These are phyloP conservation scores for Chytriomyces sp. DNA, from an alignment of 192 early-diverging fungal species.

Conservation along the genomic window DNA sequence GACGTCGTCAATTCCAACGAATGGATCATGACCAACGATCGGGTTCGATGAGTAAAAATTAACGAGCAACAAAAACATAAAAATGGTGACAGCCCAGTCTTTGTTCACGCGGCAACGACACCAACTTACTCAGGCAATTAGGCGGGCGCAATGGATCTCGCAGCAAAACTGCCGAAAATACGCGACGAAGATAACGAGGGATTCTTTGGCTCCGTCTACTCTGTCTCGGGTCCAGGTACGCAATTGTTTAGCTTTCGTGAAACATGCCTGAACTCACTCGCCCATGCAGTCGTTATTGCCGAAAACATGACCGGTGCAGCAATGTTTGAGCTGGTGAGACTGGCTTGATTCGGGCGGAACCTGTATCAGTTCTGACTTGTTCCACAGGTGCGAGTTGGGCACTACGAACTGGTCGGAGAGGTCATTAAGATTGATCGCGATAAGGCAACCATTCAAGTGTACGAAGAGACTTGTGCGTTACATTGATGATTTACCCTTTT, in stretches of 20 bases:
- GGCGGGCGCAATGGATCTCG: conserved; percentile 85
- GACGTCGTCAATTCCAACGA: too few species aligned
- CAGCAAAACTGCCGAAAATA: conserved; percentile 82
- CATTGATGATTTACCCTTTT: too few species aligned
- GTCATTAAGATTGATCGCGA: conserved; percentile 99
- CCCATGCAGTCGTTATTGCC: conserved; percentile 86
- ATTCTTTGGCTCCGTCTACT: conserved; percentile 90
- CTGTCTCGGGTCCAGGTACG: conserved; percentile 96
- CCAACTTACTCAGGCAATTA: too few species aligned
- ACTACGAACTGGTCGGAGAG: conserved; percentile 96
- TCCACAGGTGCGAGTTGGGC: conserved; percentile 89
- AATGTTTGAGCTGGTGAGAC: conserved; percentile 95
- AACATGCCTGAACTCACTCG: conserved; percentile 36
- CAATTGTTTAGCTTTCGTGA: background rate
- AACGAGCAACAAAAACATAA: too few species aligned
- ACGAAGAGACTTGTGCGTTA: conserved; percentile 93
- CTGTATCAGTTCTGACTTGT: conserved; percentile 15
- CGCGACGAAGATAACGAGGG: conserved; percentile 85
- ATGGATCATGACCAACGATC: too few species aligned
- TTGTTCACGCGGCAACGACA: too few species aligned
- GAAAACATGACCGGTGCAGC: conserved; percentile 97
- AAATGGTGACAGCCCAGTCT: too few species aligned
- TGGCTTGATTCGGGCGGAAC: background rate
- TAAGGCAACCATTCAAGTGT: conserved; percentile 99
- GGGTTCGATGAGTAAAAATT: too few species aligned